These are phyloP conservation scores for Fulvia fulva DNA, from an alignment of 2,329 filamentous ascomycete species.

Conservation along the genomic window DNA sequence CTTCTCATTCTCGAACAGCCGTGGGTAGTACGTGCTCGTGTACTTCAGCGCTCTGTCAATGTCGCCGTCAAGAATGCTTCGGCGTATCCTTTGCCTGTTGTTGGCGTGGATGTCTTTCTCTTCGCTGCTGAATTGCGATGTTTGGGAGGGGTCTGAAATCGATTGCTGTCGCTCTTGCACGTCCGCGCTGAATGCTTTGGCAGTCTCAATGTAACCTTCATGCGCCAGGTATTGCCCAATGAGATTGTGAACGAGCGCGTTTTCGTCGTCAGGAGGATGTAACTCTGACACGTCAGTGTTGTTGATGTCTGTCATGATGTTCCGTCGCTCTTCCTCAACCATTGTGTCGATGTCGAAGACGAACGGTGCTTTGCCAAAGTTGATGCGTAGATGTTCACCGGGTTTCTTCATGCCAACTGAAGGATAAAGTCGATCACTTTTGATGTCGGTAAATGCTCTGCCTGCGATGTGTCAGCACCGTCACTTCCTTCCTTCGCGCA, in stretches of 20 bases:
- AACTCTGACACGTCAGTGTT: conserved; percentile 55
- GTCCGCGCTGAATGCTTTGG: conserved; percentile 75
- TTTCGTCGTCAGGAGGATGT: conserved; percentile 65
- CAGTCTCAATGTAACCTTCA: conserved; percentile 92
- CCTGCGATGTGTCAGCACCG: conserved; percentile 45
- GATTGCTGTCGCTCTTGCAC: conserved; percentile 66
- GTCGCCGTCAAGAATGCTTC: conserved; percentile 84
- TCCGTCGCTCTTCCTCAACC: conserved; percentile 64
- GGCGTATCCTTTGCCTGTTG: conserved; percentile 76
- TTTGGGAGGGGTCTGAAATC: conserved; percentile 37
- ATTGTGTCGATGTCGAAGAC: conserved; percentile 86
- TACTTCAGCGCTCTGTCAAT: conserved; percentile 85
- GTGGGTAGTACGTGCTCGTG: conserved; percentile 73
- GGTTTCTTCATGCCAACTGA: conserved; percentile 64
- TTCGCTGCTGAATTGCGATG: conserved; percentile 47
- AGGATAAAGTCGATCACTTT: conserved; percentile 59
- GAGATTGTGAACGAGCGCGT: conserved; percentile 74
- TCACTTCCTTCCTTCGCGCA: not conserved
- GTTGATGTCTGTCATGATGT: conserved; percentile 60
- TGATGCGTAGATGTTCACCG: conserved; percentile 55
- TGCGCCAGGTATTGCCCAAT: conserved; percentile 87
- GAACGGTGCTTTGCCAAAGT: conserved; percentile 70
- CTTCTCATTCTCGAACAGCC: conserved; percentile 62
- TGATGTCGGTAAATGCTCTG: conserved; percentile 65
- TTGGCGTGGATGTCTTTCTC: conserved; percentile 63